Percentiles rank a stretch among this genome's conserved stretches.
Evolutionary conservation across 805 yeast species (phyloP).

Genomic region (Barnettozyma salicaria): DNA sequence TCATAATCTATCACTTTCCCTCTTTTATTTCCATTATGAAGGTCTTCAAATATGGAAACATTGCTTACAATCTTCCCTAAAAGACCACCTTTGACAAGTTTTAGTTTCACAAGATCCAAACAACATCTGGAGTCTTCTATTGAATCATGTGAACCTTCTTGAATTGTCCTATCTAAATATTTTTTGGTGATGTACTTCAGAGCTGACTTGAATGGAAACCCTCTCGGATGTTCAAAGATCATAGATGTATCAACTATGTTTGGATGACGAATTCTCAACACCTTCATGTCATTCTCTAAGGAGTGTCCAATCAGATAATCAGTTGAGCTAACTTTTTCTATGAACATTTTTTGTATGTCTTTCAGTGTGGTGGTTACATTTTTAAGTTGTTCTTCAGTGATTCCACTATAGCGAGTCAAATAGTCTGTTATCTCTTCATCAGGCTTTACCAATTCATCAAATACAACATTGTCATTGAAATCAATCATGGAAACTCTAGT

Average conservation of each 20-base stretch:
- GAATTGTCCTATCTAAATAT: constrained; percentile 55
- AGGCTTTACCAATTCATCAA: constrained; percentile 79
- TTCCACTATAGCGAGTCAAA: constrained; percentile 80
- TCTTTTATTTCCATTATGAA: constrained; percentile 27
- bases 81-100: constrained; percentile 56
- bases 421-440: constrained; percentile 69
- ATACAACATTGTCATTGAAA: constrained; percentile 49
- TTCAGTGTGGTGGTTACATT: constrained; percentile 56
- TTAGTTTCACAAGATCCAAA: constrained; percentile 65
- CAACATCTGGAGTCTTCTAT: constrained; percentile 81
- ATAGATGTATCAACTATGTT: constrained; percentile 75
- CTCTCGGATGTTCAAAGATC: constrained; percentile 72
- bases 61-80: constrained; percentile 52
- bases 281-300: constrained; percentile 73
- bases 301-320: constrained; percentile 89
- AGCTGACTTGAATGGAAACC: constrained; percentile 77
- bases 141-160: constrained; percentile 74
- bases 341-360: constrained; percentile 61
- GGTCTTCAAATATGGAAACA: constrained; percentile 36
- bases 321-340: constrained; percentile 39
- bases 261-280: constrained; percentile 65
- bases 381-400: constrained; percentile 60
- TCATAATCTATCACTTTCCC: constrained; percentile 31
- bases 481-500: constrained; percentile 75
- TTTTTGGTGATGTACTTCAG: constrained; percentile 61